Base-by-base conservation (phyloP, 192 early-diverging fungal species). In the Entomortierella lignicola region DNA sequence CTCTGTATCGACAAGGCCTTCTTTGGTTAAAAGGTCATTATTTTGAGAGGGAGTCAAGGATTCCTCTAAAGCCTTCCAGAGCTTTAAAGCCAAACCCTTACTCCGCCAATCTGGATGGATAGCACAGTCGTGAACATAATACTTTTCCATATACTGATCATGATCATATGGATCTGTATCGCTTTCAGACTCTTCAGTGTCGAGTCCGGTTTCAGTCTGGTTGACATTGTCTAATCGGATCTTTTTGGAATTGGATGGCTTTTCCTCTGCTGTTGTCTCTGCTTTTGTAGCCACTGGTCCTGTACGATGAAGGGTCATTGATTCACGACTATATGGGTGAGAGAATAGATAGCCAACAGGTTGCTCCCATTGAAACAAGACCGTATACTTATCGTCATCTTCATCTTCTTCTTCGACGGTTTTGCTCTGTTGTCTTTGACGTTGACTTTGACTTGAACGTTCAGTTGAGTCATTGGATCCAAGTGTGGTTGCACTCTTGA, bases 1-100 rank as follows among this genome's bases (percentile, higher is more conserved):
- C 26, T 58, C 70, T 7, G 72, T 74, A 20, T 67, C 72, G 0
- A 67, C 58, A 27, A 67, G 57, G 2, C 47, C 44, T 8, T 43
- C 53, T 32, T 25, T 48, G 23, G 32, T 37, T 23, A n/a, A 0
- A 29, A 10, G 27, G 17, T 15, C 37, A 26, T 39, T 8, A 30
- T 51, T 37, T 1, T 32, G 20, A 23, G 26, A 2, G 0, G 75
- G 67, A 0, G 18, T 43, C 37, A 79, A 50, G 1, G 75, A 79
- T 26, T 69, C 75, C 20, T 79, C 67, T 7, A 79, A 63, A 20
- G 75, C 75, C 43, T 70, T 79, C 75, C 75, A 79, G 10, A 79
- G 47, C 42, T 55, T 69, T 1, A 41, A 52, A 7, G 67, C 75
- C 25, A 79, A 42, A 13, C 75, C 75, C 18, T 61, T 32, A 4